Percentiles rank a stretch among this genome's conserved stretches.
Conservation (phyloP, 495 filamentous ascomycete species). For the Penicillium longicatenatum region DNA sequence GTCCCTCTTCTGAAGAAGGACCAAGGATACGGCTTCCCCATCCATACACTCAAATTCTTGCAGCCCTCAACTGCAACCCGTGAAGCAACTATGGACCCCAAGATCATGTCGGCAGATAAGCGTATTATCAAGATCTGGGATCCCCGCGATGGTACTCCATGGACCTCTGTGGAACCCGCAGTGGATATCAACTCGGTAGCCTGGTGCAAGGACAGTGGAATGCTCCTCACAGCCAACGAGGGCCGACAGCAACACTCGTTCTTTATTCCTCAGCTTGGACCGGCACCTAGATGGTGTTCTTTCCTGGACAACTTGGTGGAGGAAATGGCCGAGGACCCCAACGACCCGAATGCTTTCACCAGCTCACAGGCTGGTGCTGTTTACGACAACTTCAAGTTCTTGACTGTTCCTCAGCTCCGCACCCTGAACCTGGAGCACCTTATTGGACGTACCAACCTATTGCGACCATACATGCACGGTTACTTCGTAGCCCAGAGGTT, state of each 20-base stretch:
- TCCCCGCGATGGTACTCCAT: slow-evolving; percentile 73
- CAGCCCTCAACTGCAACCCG: slow-evolving; percentile 67
- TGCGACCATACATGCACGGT: slow-evolving; percentile 97
- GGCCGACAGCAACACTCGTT: slow-evolving; percentile 90
- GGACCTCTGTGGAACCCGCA: slow-evolving; percentile 92
- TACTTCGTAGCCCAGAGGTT: slow-evolving; percentile 93
- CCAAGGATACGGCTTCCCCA: slow-evolving; percentile 93
- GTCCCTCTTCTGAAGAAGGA: slow-evolving; percentile 85
- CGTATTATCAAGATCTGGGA: slow-evolving; percentile 98
- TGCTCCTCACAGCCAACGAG: slow-evolving; percentile 96
- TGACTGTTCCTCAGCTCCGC: slow-evolving; percentile 80
- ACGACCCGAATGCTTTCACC: slow-evolving; percentile 67
- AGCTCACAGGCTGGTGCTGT: slow-evolving; percentile 62
- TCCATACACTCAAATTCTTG: slow-evolving; percentile 87
- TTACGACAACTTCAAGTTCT: slow-evolving; percentile 98
- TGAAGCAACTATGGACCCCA: slow-evolving; percentile 66
- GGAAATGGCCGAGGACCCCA: slow-evolving; percentile 87
- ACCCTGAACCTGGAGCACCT: slow-evolving; percentile 82
- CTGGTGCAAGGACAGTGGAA: slow-evolving; percentile 83
- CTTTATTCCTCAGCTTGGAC: slow-evolving; percentile 91
- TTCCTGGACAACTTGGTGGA: slow-evolving; percentile 97
- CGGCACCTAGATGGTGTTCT: slow-evolving; percentile 91
- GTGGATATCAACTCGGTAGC: slow-evolving; percentile 93
- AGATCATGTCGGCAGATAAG: slow-evolving; percentile 90
- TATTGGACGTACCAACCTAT: slow-evolving; percentile 78